phyloP scores from a whole-genome alignment of 2,329 filamentous ascomycete species.

The Sclerotinia glacialis region DNA sequence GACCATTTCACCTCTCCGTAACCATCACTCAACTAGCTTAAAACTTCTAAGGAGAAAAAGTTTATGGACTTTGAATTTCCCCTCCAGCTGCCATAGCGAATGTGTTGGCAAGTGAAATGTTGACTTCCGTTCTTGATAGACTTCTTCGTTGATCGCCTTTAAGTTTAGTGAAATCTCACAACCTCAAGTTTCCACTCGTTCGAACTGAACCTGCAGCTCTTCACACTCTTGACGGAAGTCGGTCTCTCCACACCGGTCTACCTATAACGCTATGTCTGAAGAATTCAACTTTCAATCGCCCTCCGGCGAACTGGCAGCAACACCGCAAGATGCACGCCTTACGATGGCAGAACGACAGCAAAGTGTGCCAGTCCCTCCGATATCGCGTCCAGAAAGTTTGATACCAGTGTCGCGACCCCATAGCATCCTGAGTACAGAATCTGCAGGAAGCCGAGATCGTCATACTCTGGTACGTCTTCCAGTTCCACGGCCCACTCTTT shows the following conservation, averaged over 20 bases:
- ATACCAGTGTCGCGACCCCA: constrained; percentile 9
- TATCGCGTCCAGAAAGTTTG: constrained; percentile 8
- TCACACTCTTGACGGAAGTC: background rate
- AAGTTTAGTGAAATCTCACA: background rate
- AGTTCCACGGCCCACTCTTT: background rate
- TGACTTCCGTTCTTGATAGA: background rate
- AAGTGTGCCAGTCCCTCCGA: constrained; percentile 5
- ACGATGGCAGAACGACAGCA: constrained; percentile 24
- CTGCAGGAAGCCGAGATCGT: constrained; percentile 22
- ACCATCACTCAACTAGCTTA: constrained; percentile 10
- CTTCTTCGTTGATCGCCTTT: background rate
- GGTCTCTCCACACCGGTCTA: no score
- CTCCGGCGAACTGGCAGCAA: constrained; percentile 3
- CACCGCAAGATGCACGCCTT: constrained; percentile 9
- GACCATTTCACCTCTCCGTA: background rate
- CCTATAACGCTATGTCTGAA: constrained; percentile 12
- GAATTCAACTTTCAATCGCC: constrained; percentile 20
- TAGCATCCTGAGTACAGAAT: constrained; percentile 26
- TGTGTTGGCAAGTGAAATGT: constrained; percentile 20
- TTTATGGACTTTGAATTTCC: background rate
- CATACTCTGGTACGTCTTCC: constrained; percentile 25
- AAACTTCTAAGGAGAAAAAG: background rate
- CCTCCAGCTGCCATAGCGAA: background rate
- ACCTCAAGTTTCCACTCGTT: constrained; percentile 1
- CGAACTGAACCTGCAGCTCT: background rate